phyloP scores from a whole-genome alignment of 305 asterid species.

The Withania somnifera region DNA sequence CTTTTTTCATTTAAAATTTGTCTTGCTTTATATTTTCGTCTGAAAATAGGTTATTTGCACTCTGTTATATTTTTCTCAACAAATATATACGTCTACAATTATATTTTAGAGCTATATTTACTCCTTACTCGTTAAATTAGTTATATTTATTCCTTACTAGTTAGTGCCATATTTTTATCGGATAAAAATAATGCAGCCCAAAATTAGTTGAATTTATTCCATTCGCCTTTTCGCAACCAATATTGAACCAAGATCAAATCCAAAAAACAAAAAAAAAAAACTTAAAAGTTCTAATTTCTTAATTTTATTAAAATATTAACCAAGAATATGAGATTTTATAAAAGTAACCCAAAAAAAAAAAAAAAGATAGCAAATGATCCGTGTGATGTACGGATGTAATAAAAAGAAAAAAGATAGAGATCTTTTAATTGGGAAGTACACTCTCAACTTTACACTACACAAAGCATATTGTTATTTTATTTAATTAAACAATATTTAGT shows the following conservation, averaged over 20 bases:
- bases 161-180: background rate
- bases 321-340: background rate
- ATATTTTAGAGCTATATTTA: background rate
- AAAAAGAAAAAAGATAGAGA: background rate
- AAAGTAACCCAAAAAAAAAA: background rate
- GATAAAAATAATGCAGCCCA: background rate
- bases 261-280: too few species aligned
- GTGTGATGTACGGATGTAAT: conserved; percentile 15
- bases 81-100: background rate
- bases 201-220: background rate
- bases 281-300: background rate
- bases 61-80: background rate
- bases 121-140: too few species aligned
- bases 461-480: conserved; percentile 1
- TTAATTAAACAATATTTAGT: conserved; percentile 3
- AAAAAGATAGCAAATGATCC: background rate
- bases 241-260: background rate
- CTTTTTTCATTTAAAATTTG: too few species aligned
- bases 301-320: background rate
- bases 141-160: too few species aligned
- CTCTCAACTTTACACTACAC: conserved; percentile 2
- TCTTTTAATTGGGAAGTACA: background rate
- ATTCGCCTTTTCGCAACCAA: background rate
- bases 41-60: background rate
- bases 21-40: too few species aligned